These are phyloP conservation scores for Babjeviella inositovora DNA, from an alignment of 805 yeast species.

Conservation along the genomic window DNA sequence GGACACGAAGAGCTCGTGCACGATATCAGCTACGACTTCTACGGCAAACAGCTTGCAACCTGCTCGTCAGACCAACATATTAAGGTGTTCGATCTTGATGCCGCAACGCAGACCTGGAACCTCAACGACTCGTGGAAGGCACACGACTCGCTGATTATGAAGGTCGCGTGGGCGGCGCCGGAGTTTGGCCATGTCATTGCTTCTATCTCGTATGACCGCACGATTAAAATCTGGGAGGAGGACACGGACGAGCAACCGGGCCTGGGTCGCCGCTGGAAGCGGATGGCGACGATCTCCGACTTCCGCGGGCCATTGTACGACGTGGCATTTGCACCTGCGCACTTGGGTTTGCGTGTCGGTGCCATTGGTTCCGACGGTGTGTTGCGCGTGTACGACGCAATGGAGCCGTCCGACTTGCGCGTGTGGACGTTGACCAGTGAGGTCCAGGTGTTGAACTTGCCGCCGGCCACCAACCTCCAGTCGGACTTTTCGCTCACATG, in stretches of 20 bases:
- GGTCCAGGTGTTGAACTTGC: conserved; percentile 43
- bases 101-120: conserved; percentile 59
- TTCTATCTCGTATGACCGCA: conserved; percentile 79
- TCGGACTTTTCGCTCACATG: conserved; percentile 76
- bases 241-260: conserved; percentile 59
- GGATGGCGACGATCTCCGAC: conserved; percentile 66
- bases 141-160: conserved; percentile 77
- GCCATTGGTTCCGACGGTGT: conserved; percentile 84
- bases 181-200: conserved; percentile 82
- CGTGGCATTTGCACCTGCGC: conserved; percentile 79
- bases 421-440: conserved; percentile 73
- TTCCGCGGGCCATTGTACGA: conserved; percentile 81
- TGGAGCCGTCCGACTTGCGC: conserved; percentile 78
- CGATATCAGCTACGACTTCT: conserved; percentile 83
- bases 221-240: conserved; percentile 86
- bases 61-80: conserved; percentile 91
- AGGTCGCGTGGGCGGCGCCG: conserved; percentile 87
- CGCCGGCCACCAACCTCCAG: conserved; percentile 71
- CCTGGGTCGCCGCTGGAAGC: conserved; percentile 75
- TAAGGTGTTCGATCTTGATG: conserved; percentile 69
- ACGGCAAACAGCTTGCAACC: conserved; percentile 85
- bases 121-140: conserved; percentile 89
- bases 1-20: conserved; percentile 91
- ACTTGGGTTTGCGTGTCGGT: conserved; percentile 67
- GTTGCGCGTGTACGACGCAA: conserved; percentile 69